Evolutionary conservation across 2,329 filamentous ascomycete species (phyloP).

Genomic region (Cytospora leucostoma): DNA sequence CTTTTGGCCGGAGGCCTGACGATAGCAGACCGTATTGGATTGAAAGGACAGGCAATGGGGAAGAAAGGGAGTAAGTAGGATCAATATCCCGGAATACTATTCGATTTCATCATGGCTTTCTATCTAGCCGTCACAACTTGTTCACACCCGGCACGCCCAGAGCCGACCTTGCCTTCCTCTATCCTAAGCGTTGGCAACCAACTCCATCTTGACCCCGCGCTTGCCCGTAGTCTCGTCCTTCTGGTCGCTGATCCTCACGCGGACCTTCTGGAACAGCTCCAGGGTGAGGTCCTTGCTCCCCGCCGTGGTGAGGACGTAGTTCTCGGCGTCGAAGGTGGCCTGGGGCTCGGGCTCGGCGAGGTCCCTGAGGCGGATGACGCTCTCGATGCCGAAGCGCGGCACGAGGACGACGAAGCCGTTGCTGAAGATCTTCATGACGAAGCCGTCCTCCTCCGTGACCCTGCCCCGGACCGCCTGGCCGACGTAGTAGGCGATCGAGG

Average conservation of each 20-base stretch:
- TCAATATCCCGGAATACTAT: too few relatives aligned
- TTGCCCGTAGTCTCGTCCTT: conserved; percentile 96
- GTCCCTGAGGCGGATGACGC: conserved; percentile 83
- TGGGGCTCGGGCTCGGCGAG: conserved; percentile 77
- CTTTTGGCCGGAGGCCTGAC: too few relatives aligned
- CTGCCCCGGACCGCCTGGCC: conserved; percentile 87
- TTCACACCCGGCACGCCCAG: neutral
- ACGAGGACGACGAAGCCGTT: conserved; percentile 98
- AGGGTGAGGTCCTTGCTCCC: conserved; percentile 61
- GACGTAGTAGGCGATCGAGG: conserved; percentile 96
- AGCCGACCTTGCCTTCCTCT: neutral
- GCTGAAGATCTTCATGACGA: conserved; percentile 95
- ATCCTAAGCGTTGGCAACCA: conserved; percentile 45
- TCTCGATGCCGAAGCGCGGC: conserved; percentile 92
- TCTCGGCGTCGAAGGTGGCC: conserved; percentile 80
- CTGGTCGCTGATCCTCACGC: conserved; percentile 85
- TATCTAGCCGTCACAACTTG: neutral
- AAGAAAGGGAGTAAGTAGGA: too few relatives aligned
- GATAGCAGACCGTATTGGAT: too few relatives aligned
- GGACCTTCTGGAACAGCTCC: conserved; percentile 90
- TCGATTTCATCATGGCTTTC: too few relatives aligned
- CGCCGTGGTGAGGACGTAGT: conserved; percentile 70
- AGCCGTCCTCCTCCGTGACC: conserved; percentile 81
- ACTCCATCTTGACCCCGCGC: conserved; percentile 79
- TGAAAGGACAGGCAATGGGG: too few relatives aligned